Conservation (phyloP, 495 filamentous ascomycete genomes). For the Tuber borchii region DNA sequence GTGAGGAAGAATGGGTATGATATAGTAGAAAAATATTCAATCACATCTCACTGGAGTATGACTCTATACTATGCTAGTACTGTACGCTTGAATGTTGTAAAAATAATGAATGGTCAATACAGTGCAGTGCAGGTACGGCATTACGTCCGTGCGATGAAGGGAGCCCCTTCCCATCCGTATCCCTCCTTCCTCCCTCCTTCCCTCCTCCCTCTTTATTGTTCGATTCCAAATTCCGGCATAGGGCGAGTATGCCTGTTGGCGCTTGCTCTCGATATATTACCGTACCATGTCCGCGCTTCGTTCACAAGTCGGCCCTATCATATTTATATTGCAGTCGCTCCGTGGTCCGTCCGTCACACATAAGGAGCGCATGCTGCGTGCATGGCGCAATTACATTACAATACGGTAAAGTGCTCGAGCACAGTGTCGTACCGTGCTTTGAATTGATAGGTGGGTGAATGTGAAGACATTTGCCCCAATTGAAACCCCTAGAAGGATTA, state of each 20-base stretch:
- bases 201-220: too few relatives aligned
- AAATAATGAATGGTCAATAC: too few relatives aligned
- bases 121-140: too few relatives aligned
- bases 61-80: too few relatives aligned
- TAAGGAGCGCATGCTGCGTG: not conserved
- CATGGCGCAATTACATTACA: constrained; percentile 4
- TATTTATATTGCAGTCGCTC: not conserved
- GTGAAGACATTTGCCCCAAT: not conserved
- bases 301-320: not conserved
- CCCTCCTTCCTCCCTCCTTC: too few relatives aligned
- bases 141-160: too few relatives aligned
- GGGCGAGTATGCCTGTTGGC: not conserved
- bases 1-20: too few relatives aligned
- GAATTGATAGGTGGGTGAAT: not conserved
- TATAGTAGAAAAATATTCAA: too few relatives aligned
- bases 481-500: not conserved
- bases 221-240: not conserved
- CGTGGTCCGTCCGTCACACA: not conserved
- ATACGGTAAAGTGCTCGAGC: not conserved
- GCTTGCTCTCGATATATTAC: not conserved
- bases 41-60: too few relatives aligned
- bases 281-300: not conserved
- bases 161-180: too few relatives aligned
- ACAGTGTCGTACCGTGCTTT: not conserved
- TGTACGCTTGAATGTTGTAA: too few relatives aligned